phyloP scores from a whole-genome alignment of 306 rosid species.

The Quercus wislizeni region DNA sequence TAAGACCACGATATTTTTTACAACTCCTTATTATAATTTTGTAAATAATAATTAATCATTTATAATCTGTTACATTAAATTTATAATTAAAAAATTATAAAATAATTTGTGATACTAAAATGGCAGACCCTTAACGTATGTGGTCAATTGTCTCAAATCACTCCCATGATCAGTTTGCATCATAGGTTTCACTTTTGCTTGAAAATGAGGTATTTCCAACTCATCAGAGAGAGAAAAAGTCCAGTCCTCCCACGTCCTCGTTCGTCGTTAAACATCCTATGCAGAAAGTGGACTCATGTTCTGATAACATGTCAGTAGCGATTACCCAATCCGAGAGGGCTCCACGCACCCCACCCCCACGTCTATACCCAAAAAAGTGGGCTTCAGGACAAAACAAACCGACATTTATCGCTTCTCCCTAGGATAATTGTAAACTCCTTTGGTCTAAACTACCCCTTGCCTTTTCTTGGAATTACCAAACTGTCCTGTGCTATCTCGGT shows the following conservation, averaged over 20 bases:
- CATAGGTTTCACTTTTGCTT: no score
- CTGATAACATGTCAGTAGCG: neutral
- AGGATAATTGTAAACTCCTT: neutral
- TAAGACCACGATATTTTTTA: no score
- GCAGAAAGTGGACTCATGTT: neutral
- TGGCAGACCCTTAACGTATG: fast-evolving
- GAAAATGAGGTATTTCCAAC: no score
- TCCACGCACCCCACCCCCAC: neutral
- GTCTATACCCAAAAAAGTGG: neutral
- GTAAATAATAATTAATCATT: no score
- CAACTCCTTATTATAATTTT: no score
- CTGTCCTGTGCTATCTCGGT: neutral
- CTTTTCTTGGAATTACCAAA: neutral
- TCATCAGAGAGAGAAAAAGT: no score
- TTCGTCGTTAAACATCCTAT: neutral
- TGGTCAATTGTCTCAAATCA: no score
- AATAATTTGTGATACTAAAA: no score
- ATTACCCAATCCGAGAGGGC: neutral
- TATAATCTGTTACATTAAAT: fast-evolving
- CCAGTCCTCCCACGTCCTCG: neutral
- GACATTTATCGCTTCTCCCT: conserved; percentile 12
- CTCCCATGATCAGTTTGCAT: no score
- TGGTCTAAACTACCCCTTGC: conserved; percentile 1
- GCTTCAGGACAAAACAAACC: conserved; percentile 20
- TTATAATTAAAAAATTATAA: no score